Conservation (phyloP, 768 basidiomycete species). For the Coprinopsis strossmayeri region DNA sequence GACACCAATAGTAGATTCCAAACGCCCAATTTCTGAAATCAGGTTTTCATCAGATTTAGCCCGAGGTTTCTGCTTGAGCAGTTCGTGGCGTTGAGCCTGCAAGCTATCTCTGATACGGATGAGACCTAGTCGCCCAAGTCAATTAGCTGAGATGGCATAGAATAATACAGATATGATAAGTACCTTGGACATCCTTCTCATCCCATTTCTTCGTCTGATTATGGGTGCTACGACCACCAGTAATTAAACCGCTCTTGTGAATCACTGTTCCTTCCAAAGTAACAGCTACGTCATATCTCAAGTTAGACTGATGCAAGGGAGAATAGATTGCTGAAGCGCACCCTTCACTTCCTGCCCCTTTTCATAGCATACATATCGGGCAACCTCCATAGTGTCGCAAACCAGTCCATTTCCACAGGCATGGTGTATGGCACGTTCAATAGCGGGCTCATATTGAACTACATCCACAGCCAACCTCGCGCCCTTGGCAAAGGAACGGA, state of each 20-base stretch:
- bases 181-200: slow-evolving; percentile 88
- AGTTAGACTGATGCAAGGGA: too few relatives aligned
- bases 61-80: slow-evolving; percentile 80
- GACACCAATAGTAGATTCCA: slow-evolving; percentile 73
- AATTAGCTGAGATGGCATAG: too few relatives aligned
- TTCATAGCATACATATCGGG: slow-evolving; percentile 85
- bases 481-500: slow-evolving; percentile 85
- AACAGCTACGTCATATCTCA: slow-evolving; percentile 84
- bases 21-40: slow-evolving; percentile 64
- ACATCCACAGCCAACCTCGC: slow-evolving; percentile 83
- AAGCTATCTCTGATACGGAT: slow-evolving; percentile 64
- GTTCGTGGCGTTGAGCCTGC: slow-evolving; percentile 69
- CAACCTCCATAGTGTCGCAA: slow-evolving; percentile 94
- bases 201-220: slow-evolving; percentile 85
- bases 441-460: slow-evolving; percentile 72
- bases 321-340: too few relatives aligned
- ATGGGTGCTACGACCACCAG: slow-evolving; percentile 83
- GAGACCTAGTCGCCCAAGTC: slow-evolving; percentile 35
- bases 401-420: slow-evolving; percentile 94
- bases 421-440: slow-evolving; percentile 94
- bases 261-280: slow-evolving; percentile 96
- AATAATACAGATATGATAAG: too few relatives aligned
- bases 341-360: slow-evolving; percentile 97
- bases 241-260: slow-evolving; percentile 95
- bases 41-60: slow-evolving; percentile 78